Evolutionary conservation across 805 yeast species (phyloP).

Genomic region (Spathaspora hagerdaliae): DNA sequence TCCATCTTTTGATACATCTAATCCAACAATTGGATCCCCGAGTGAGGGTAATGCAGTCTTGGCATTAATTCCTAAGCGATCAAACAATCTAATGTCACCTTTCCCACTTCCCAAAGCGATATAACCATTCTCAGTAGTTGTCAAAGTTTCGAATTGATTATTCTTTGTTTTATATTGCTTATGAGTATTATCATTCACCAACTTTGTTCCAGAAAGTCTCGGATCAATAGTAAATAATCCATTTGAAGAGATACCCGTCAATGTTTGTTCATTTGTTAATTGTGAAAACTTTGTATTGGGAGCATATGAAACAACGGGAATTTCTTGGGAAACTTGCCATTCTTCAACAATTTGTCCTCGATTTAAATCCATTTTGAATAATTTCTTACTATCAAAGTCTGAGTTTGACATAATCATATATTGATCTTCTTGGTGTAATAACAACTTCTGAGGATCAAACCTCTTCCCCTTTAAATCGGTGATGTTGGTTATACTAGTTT

Average conservation of each 20-base stretch:
- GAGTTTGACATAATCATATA: constrained; percentile 62
- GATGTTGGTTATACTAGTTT: constrained; percentile 65
- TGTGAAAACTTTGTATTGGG: constrained; percentile 76
- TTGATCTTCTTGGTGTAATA: constrained; percentile 76
- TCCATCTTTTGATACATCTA: constrained; percentile 77
- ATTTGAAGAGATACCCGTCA: constrained; percentile 64
- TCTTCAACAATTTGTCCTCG: constrained; percentile 83
- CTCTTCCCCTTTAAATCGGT: constrained; percentile 45
- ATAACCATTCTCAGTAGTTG: constrained; percentile 71
- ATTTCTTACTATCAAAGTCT: constrained; percentile 31
- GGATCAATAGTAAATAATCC: constrained; percentile 80
- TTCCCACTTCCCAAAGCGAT: constrained; percentile 71
- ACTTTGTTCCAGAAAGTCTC: constrained; percentile 52
- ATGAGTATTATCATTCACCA: constrained; percentile 46
- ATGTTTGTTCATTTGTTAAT: constrained; percentile 66
- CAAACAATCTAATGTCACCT: constrained; percentile 76
- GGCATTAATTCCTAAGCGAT: constrained; percentile 69
- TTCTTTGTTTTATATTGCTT: constrained; percentile 49
- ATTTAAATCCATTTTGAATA: constrained; percentile 75
- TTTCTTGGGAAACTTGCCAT: constrained; percentile 56
- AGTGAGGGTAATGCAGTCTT: constrained; percentile 77
- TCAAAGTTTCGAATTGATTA: constrained; percentile 50
- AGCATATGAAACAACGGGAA: constrained; percentile 54
- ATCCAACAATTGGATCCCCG: constrained; percentile 67
- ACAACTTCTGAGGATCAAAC: constrained; percentile 55